Percentiles rank a stretch among this genome's conserved stretches.
These are phyloP conservation scores for Petunia secreta DNA, from an alignment of 257 asterid genomes.

Conservation along the genomic window DNA sequence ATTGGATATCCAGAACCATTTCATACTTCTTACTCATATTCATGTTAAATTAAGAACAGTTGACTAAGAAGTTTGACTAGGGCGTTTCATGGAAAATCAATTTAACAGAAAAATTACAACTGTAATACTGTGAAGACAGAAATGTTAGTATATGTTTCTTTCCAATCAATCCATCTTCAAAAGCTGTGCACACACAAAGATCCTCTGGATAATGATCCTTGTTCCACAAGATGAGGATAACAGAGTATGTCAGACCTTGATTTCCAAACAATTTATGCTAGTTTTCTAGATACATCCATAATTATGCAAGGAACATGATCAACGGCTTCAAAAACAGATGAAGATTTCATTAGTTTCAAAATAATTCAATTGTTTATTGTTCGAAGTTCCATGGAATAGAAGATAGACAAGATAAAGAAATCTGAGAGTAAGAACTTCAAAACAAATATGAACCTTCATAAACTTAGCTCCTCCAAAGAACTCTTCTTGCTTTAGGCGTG, in stretches of 20 bases:
- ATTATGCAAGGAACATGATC: neutral
- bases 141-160: neutral
- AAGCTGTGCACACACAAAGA: neutral
- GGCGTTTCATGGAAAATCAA: neutral
- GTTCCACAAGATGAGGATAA: neutral
- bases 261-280: neutral
- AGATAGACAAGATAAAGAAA: neutral
- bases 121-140: neutral
- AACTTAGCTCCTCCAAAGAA: slow-evolving; percentile 77
- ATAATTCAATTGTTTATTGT: neutral
- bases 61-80: neutral
- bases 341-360: neutral
- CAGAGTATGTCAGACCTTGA: neutral
- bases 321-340: neutral
- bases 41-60: neutral
- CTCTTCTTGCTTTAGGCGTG: slow-evolving; percentile 93
- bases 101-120: neutral
- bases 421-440: slow-evolving; percentile 1
- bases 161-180: neutral
- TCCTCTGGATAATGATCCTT: too few relatives aligned
- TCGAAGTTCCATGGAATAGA: neutral
- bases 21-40: neutral
- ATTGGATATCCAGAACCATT: slow-evolving; percentile 1
- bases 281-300: neutral
- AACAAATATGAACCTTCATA: slow-evolving; percentile 61